Evolutionary conservation across 192 early-diverging fungal species (phyloP), one percentile per base, ranked within the genome.

Genomic region (Gryganskiella cystojenkinii): DNA sequence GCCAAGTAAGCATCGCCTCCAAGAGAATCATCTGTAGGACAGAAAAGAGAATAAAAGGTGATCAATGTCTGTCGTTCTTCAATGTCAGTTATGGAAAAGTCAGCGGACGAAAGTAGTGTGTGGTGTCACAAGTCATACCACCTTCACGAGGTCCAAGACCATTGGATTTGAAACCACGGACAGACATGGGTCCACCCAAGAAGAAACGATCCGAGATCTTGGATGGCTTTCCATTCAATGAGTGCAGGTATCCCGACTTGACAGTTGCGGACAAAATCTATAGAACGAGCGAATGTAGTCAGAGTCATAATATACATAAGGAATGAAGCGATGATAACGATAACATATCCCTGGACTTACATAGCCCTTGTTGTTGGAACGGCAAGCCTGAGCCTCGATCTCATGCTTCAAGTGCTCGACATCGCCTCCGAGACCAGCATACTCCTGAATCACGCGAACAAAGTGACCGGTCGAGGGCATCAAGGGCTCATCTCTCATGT

Each of bases 101-200:
- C n/a, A n/a, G n/a, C n/a, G n/a, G n/a, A n/a, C n/a, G n/a, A n/a
- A n/a, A n/a, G n/a, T n/a, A 24, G 56, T 51, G 31, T 59, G 22
- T 8, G 30, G 2, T 2, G 24, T 56, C 45, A 51, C n/a, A 52
- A 14, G 27, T 4, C 56, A 40, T 70, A 62, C 68, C 68, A 56
- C 95, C 93, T 78, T 97, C 95, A 62, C 88, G 88, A 7, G 96
- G 95, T 24, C 96, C 97, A 40, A 98, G 82, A 3, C 97, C 97
- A 75, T 88, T 88, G 44, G 91, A 86, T 81, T 86, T 82, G 81
- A 99, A 99, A 11, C 97, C 97, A 34, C 97, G 86, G 11, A 99
- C 83, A 25, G 91, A 92, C 46, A 88, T 86, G 37, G 92, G 91
- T 7, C 97, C 97, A 31, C 97, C 97, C 24, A 99, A 75, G 64